Evolutionary conservation across 1,139 yeast species (phyloP), one percentile per base, ranked within the genome.

Genomic region (Protomyces arabidopsidicola): DNA sequence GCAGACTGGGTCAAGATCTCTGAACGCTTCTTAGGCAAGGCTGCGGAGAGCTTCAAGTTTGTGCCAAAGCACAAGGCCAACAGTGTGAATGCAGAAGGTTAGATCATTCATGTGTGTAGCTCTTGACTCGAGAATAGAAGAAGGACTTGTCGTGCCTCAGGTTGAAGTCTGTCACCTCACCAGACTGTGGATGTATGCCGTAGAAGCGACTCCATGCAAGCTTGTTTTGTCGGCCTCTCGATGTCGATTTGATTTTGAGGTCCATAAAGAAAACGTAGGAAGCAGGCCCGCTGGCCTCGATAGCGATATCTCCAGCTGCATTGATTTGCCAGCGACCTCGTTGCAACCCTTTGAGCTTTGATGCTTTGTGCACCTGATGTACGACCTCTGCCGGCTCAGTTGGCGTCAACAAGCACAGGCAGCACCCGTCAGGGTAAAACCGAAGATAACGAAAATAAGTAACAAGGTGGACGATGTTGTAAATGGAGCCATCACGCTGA

Each of bases 11-110:
- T 93, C 74, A 93, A 91, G 75, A 84, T 95, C 68, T 84, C 96
- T n/a, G 98, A 95, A 74, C 84, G 90, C 95, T 91, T 91, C 72
- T 81, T 93, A 69, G 98, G 98, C 24, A 89, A 89, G 66, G 87
- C 87, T 0, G 84, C 86, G 62, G 87, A 84, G 3, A 80, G 77
- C 53, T 93, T 95, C 77, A 83, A 82, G 62, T 93, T 90, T 74
- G 81, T 82, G 65, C 98, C 99, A 60, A 93, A 93, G 76, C 99
- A 93, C 75, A 93, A 91, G 80, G 88, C 96, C 75, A 93, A 88
- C 71, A 81, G 97, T 2, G 88, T 83, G 71, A 82, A 82, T 63
- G 68, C 65, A 9, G 67, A 65, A 35, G 68, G 65, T 10, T 66
- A 59, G 24, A 18, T 42, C 48, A 42, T 42, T 42, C 53, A 24